These are phyloP conservation scores for Mimosa bimucronata DNA, from an alignment of 306 rosid genomes.

Conservation along the genomic window DNA sequence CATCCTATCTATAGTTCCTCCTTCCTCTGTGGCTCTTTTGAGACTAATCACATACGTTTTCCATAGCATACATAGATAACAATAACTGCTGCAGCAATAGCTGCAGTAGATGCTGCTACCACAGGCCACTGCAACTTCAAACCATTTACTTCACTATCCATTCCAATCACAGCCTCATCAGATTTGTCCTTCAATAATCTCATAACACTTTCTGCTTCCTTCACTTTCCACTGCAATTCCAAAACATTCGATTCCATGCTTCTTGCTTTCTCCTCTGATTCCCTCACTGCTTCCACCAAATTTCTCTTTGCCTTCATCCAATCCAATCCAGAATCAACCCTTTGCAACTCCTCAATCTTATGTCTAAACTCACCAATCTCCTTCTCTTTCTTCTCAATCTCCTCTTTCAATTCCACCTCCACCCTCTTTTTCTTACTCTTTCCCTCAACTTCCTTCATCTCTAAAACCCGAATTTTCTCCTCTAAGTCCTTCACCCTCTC, in stretches of 20 bases:
- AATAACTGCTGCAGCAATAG: constrained; percentile 45
- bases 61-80: constrained; percentile 42
- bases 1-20: background rate
- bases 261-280: constrained; percentile 46
- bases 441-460: constrained; percentile 70
- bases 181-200: constrained; percentile 47
- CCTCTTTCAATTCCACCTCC: constrained; percentile 71
- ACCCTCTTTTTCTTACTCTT: constrained; percentile 63
- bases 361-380: constrained; percentile 45
- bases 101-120: constrained; percentile 59
- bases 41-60: constrained; percentile 51
- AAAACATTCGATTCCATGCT: constrained; percentile 45
- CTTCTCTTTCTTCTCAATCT: constrained; percentile 55
- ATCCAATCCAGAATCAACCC: background rate
- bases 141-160: constrained; percentile 33
- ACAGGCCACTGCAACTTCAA: constrained; percentile 53
- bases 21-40: constrained; percentile 6
- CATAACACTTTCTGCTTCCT: constrained; percentile 45
- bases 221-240: constrained; percentile 50
- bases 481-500: constrained; percentile 78
- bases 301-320: constrained; percentile 41
- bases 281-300: constrained; percentile 44
- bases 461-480: constrained; percentile 56
- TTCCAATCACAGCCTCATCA: constrained; percentile 37
- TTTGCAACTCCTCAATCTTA: constrained; percentile 51